These are phyloP conservation scores for Clavispora phyllophila DNA, from an alignment of 805 yeast species.

Conservation along the genomic window DNA sequence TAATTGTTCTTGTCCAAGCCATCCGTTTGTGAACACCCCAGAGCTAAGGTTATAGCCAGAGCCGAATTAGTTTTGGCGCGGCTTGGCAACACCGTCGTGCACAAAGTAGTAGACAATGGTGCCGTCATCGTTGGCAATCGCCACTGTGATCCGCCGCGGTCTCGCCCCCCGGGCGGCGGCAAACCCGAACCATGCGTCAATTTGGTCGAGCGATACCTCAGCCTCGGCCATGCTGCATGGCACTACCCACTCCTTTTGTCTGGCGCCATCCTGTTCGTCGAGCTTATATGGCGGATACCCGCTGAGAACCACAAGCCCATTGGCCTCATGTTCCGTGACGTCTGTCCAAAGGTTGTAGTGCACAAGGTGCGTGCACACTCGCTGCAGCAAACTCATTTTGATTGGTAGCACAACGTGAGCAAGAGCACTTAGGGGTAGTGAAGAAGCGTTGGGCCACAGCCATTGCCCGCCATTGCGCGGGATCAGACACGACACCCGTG, in stretches of 20 bases:
- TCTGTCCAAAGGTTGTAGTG: constrained; percentile 43
- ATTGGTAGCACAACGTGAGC: no score
- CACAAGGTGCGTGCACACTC: constrained; percentile 38
- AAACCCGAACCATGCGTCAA: constrained; percentile 37
- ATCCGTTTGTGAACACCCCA: no score
- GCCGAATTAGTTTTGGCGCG: constrained; percentile 54
- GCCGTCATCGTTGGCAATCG: constrained; percentile 58
- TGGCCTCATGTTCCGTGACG: constrained; percentile 19
- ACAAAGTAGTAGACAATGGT: constrained; percentile 67
- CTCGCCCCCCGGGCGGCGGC: constrained; percentile 20
- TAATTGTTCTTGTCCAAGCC: no score
- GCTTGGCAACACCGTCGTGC: constrained; percentile 62
- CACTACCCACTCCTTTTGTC: constrained; percentile 36
- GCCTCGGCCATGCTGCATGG: constrained; percentile 25
- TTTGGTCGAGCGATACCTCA: constrained; percentile 30
- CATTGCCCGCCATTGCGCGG: no score
- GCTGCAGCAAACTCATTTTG: constrained; percentile 19
- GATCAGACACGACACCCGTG: constrained; percentile 1
- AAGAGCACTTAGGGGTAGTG: neutral
- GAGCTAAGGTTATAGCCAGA: no score
- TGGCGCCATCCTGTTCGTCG: constrained; percentile 17
- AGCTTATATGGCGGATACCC: constrained; percentile 30
- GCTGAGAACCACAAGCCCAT: constrained; percentile 14
- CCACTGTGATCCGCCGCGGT: constrained; percentile 47
- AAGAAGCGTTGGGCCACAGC: neutral